Evolutionary conservation across 2,329 filamentous ascomycete genomes (phyloP).

Genomic region (Fusarium chaquense): DNA sequence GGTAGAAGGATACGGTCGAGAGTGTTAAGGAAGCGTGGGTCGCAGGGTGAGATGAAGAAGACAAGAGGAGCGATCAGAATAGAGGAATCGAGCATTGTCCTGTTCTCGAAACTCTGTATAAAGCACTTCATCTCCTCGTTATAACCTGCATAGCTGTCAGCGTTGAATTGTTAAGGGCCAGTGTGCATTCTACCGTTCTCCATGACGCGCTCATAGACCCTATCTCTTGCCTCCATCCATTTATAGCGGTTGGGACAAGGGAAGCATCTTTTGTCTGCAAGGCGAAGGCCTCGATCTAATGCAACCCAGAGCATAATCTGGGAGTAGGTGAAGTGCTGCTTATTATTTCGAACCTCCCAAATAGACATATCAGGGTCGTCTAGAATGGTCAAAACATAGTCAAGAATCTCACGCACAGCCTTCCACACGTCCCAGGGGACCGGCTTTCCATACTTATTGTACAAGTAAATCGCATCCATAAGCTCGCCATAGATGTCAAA

Average conservation of each 20-base stretch:
- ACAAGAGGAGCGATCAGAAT: slow-evolving; percentile 82
- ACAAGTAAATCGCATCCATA: slow-evolving; percentile 81
- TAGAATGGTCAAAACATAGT: slow-evolving; percentile 77
- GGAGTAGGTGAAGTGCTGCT: slow-evolving; percentile 84
- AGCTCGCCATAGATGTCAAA: slow-evolving; percentile 85
- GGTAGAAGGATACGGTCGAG: slow-evolving; percentile 77
- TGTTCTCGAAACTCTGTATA: slow-evolving; percentile 80
- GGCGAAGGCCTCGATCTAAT: slow-evolving; percentile 78
- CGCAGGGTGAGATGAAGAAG: slow-evolving; percentile 83
- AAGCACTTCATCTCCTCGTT: slow-evolving; percentile 77
- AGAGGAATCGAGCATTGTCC: slow-evolving; percentile 77
- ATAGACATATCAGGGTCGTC: slow-evolving; percentile 82
- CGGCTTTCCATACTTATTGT: slow-evolving; percentile 83
- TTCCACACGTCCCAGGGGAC: slow-evolving; percentile 83
- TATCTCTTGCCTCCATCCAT: slow-evolving; percentile 76
- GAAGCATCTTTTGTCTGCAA: slow-evolving; percentile 80
- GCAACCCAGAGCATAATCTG: slow-evolving; percentile 88
- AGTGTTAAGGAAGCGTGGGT: slow-evolving; percentile 79
- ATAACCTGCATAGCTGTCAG: slow-evolving; percentile 64
- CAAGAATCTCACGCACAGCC: slow-evolving; percentile 73
- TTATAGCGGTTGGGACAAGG: slow-evolving; percentile 76
- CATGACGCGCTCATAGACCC: slow-evolving; percentile 81
- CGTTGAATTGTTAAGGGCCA: no score
- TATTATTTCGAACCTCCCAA: slow-evolving; percentile 82
- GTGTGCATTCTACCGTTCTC: slow-evolving; percentile 63